A percentile compares a stretch with the other conserved stretches of the same genome.
phyloP scores from a whole-genome alignment of 2,329 filamentous ascomycete species.

The Akanthomyces muscarius region DNA sequence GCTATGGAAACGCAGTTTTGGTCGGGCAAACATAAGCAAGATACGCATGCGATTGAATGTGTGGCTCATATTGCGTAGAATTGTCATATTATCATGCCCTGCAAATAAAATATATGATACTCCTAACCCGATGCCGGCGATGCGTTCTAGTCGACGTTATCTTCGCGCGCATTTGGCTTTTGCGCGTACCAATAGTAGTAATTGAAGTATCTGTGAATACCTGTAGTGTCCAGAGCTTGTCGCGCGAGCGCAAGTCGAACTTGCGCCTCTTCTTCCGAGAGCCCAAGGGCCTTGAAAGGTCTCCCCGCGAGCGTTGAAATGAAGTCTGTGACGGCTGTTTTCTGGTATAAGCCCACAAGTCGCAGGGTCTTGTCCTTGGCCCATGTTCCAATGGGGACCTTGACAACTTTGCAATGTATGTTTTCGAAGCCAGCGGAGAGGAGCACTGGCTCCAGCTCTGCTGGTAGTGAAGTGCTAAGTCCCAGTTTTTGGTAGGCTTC shows the following conservation, averaged over 20 bases:
- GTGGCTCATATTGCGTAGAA: neutral
- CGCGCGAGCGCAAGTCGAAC: constrained; percentile 30
- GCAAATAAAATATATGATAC: neutral
- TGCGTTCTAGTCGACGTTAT: neutral
- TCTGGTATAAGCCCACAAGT: constrained; percentile 42
- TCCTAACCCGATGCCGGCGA: neutral
- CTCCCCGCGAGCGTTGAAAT: constrained; percentile 40
- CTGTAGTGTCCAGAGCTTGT: constrained; percentile 32
- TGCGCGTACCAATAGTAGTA: constrained; percentile 42
- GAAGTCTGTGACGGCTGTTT: constrained; percentile 38
- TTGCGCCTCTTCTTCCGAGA: constrained; percentile 32
- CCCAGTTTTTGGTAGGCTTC: constrained; percentile 34
- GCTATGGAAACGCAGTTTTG: neutral
- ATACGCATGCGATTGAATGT: neutral
- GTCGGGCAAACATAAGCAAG: neutral
- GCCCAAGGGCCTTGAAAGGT: constrained; percentile 37
- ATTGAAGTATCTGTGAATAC: constrained; percentile 41
- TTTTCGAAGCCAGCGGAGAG: constrained; percentile 42
- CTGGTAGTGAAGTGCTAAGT: constrained; percentile 34
- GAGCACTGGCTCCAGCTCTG: constrained; percentile 34
- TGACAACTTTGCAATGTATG: constrained; percentile 38
- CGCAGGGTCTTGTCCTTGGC: constrained; percentile 37
- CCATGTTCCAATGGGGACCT: constrained; percentile 46
- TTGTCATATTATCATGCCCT: neutral
- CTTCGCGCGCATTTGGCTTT: constrained; percentile 26